Evolutionary conservation across 805 yeast genomes (phyloP), one percentile per base, ranked within the genome.

Genomic region (Yarrowia sp.): DNA sequence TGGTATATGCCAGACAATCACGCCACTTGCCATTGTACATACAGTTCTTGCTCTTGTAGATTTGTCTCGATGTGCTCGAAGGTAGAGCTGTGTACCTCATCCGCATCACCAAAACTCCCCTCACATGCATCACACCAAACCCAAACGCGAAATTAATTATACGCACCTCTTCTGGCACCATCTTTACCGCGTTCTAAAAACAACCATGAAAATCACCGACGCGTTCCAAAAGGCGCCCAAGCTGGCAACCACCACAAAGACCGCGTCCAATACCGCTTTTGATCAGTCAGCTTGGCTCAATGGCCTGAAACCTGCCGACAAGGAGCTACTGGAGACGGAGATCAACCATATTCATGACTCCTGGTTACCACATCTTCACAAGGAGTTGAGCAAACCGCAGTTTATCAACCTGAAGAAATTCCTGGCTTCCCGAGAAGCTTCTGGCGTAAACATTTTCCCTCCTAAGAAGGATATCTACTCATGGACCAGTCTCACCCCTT

Each of bases 401-500:
- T 95, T 95, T 71, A 73, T 92, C 10, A 75, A 82, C 10, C 78
- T 95, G 69, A 93, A 93, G 70, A 73, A 75, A 68, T 92, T 88
- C 68, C 78, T 92, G 14, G 67, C 68, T 4, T 66, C 78, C 0
- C 89, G 87, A 69, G 73, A 77, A 69, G 69, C 73, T 16, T 71
- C 75, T 16, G 77, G 78, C 19, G 81, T 79, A 14, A 80, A 84
- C 1, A 80, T 93, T 0, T 93, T 90, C 75, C 99, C 99, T 1
- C 92, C 93, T 0, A 73, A 78, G 17, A 71, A 82, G 14, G 88
- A 89, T 66, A 84, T 95, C 21, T 95, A 95, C 73, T 90, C 98
- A 0, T 95, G 98, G 98, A 86, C 96, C 1, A 82, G 91, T 33
- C 79, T 86, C 17, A 91, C 98, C 0, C 96, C 97, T 0, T 78